Evolutionary conservation across 371 early-diverging fungal species (phyloP).

Genomic region (Mucor sp.): DNA sequence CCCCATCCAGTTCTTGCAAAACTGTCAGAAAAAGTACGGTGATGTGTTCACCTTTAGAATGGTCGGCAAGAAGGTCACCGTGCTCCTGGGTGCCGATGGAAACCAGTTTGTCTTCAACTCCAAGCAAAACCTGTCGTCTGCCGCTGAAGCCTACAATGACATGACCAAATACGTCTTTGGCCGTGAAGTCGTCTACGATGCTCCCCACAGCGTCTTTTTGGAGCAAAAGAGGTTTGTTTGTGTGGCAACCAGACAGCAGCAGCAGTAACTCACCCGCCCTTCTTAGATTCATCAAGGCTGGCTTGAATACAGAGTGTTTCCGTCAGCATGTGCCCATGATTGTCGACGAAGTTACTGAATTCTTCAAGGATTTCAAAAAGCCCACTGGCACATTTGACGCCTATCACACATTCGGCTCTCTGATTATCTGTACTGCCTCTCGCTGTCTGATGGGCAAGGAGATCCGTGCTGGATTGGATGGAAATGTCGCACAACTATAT

Average conservation of each 20-base stretch:
- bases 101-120: constrained; percentile 96
- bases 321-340: constrained; percentile 88
- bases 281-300: constrained; percentile 87
- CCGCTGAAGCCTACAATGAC: constrained; percentile 92
- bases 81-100: constrained; percentile 89
- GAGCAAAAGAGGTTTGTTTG: constrained; percentile 87
- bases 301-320: constrained; percentile 86
- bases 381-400: constrained; percentile 63
- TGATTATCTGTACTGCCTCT: constrained; percentile 95
- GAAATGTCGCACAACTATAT: constrained; percentile 79
- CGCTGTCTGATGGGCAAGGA: constrained; percentile 94
- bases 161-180: constrained; percentile 97
- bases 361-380: constrained; percentile 56
- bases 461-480: constrained; percentile 83
- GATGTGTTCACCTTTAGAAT: constrained; percentile 93
- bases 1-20: constrained; percentile 84
- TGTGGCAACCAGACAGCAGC: too few relatives aligned
- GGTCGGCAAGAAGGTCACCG: constrained; percentile 91
- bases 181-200: constrained; percentile 95
- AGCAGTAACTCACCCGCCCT: not conserved
- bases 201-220: constrained; percentile 90
- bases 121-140: constrained; percentile 84
- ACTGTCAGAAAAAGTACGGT: constrained; percentile 75
- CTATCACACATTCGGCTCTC: constrained; percentile 82
- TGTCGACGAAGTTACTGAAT: constrained; percentile 77